A percentile compares a stretch with the other conserved stretches of the same genome.
Conservation (phyloP, 768 basidiomycete genomes). For the Calocera viscosa region DNA sequence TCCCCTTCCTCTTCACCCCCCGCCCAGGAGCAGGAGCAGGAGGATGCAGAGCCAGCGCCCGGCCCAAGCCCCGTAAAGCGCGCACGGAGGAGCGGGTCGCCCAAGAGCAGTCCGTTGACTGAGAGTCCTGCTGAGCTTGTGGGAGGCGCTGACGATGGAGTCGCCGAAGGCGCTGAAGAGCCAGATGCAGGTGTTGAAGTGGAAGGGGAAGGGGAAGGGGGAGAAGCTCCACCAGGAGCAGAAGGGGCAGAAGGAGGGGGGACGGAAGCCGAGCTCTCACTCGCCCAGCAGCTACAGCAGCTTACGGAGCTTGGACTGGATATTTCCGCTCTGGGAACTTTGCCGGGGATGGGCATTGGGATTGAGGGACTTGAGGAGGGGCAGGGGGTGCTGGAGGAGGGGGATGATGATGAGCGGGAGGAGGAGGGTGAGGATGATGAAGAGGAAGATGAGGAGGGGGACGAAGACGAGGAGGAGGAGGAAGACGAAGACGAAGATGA, state of each 20-base stretch:
- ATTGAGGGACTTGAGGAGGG: neutral
- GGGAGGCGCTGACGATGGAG: no score
- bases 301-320: slow-evolving; percentile 6
- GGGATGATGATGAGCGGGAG: neutral
- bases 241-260: neutral
- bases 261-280: neutral
- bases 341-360: slow-evolving; percentile 1
- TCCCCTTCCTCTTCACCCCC: neutral
- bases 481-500: neutral
- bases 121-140: neutral
- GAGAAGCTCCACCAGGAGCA: no score
- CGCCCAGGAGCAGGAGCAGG: neutral
- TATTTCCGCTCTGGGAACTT: neutral
- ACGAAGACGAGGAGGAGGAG: neutral
- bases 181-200: no score
- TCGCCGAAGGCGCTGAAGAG: no score
- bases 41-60: neutral
- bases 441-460: neutral
- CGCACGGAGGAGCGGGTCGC: neutral
- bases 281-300: neutral
- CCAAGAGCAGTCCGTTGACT: slow-evolving; percentile 6
- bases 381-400: neutral
- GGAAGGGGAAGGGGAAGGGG: no score
- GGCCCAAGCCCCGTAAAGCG: neutral
- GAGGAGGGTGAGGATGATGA: neutral